Conservation (phyloP, 371 early-diverging fungal genomes). For the Rhizopus delemar region DNA sequence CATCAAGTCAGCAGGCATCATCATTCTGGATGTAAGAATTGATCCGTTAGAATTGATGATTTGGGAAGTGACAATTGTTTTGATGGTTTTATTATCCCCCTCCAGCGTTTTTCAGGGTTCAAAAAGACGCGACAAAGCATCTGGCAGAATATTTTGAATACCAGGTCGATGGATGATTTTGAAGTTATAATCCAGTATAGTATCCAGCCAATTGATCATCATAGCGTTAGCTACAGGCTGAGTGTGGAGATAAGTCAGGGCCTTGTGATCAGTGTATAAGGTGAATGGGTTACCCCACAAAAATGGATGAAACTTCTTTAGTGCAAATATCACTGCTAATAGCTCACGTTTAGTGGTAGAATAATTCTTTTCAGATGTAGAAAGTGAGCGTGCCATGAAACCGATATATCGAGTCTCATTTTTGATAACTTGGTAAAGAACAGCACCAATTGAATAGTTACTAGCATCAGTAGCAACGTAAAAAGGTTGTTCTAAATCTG, state of each 20-base stretch:
- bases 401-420: conserved; percentile 1
- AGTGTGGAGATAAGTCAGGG: conserved; percentile 9
- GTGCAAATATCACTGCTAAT: background rate
- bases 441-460: conserved; percentile 29
- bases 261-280: background rate
- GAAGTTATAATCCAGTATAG: conserved; percentile 19
- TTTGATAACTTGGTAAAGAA: conserved; percentile 14
- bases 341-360: conserved; percentile 5
- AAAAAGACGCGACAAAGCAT: conserved; percentile 10
- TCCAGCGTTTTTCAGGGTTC: conserved; percentile 3
- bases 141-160: conserved; percentile 15
- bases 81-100: conserved; percentile 2
- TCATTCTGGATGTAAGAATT: background rate
- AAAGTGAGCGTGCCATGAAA: conserved; percentile 1
- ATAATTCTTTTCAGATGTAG: background rate
- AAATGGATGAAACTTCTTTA: background rate
- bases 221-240: conserved; percentile 15
- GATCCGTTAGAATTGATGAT: background rate
- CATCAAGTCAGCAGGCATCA: background rate
- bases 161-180: conserved; percentile 15
- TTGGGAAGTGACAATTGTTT: background rate
- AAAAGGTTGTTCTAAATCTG: conserved; percentile 7
- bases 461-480: conserved; percentile 40
- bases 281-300: background rate
- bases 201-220: conserved; percentile 21